Percentiles rank a stretch among this genome's conserved stretches.
These are phyloP conservation scores for Domatiomyces globalis DNA, from an alignment of 2,329 filamentous ascomycete genomes.

Conservation along the genomic window DNA sequence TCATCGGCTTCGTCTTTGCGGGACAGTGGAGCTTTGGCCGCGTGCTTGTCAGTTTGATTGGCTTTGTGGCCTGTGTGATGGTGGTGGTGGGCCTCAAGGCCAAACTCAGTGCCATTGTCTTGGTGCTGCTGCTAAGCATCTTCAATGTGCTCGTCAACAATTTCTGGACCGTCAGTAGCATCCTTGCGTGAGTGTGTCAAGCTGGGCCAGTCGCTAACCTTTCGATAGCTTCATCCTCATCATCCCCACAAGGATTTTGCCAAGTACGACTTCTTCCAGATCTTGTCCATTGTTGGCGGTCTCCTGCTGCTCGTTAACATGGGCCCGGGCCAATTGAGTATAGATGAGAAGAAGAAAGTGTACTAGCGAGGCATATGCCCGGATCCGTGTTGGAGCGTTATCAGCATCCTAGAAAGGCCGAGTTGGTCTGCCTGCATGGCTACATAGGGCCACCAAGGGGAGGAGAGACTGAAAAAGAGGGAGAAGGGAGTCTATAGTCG, in stretches of 20 bases:
- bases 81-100: conserved; percentile 99
- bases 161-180: conserved; percentile 84
- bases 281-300: conserved; percentile 89
- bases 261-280: conserved; percentile 99
- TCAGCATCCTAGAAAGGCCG: too few relatives aligned
- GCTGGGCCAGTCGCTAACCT: conserved; percentile 7
- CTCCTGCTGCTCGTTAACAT: conserved; percentile 96
- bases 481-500: neutral
- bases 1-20: conserved; percentile 89
- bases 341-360: conserved; percentile 99
- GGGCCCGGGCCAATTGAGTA: conserved; percentile 91
- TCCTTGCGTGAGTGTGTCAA: neutral
- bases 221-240: conserved; percentile 76
- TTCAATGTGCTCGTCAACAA: conserved; percentile 99
- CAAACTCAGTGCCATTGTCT: conserved; percentile 91
- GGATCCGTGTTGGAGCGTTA: too few relatives aligned
- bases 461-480: neutral
- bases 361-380: conserved; percentile 48
- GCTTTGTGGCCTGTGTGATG: conserved; percentile 89
- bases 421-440: neutral
- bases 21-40: conserved; percentile 86
- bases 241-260: conserved; percentile 99
- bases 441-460: neutral
- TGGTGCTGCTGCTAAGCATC: conserved; percentile 86
- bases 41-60: conserved; percentile 68